A percentile compares a stretch with the other conserved stretches of the same genome.
Evolutionary conservation across 2,329 filamentous ascomycete genomes (phyloP).

Genomic region (Fusarium sambucinum): DNA sequence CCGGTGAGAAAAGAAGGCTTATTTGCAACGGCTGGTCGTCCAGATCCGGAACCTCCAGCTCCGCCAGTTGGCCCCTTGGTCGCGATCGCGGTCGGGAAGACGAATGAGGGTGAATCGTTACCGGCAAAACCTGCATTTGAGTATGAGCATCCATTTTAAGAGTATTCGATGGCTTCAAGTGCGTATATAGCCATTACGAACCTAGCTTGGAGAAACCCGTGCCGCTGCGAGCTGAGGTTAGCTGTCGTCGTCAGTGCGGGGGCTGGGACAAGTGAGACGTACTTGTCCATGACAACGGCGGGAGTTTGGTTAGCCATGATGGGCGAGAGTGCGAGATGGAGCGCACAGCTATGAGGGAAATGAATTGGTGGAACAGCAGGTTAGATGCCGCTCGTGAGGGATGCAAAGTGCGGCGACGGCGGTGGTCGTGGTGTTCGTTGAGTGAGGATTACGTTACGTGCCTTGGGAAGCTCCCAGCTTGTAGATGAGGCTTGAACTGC

Average conservation of each 20-base stretch:
- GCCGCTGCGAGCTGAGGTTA: slow-evolving; percentile 74
- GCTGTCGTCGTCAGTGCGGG: slow-evolving; percentile 46
- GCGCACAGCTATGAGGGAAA: slow-evolving; percentile 34
- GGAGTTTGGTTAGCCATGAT: slow-evolving; percentile 97
- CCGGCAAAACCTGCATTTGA: slow-evolving; percentile 85
- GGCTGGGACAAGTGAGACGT: slow-evolving; percentile 63
- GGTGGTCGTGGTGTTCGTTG: slow-evolving; percentile 44
- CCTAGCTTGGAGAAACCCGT: slow-evolving; percentile 99
- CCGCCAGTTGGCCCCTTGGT: slow-evolving; percentile 84
- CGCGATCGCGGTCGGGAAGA: slow-evolving; percentile 98
- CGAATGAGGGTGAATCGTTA: slow-evolving; percentile 98
- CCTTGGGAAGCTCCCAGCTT: slow-evolving; percentile 47
- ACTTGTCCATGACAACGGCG: slow-evolving; percentile 99
- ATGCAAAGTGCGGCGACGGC: slow-evolving; percentile 41
- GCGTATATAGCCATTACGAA: slow-evolving; percentile 59
- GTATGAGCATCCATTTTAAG: slow-evolving; percentile 44
- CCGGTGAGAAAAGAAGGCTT: slow-evolving; percentile 96
- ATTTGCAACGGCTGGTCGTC: slow-evolving; percentile 89
- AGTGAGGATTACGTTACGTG: slow-evolving; percentile 48
- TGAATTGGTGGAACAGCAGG: slow-evolving; percentile 19
- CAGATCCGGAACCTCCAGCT: slow-evolving; percentile 81
- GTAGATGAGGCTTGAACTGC: slow-evolving; percentile 43
- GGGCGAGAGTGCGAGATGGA: slow-evolving; percentile 41
- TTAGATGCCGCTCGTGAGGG: slow-evolving; percentile 30
- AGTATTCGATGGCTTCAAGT: slow-evolving; percentile 16